Conservation (phyloP, 441 rosid species). For the Biscutella auriculata region DNA sequence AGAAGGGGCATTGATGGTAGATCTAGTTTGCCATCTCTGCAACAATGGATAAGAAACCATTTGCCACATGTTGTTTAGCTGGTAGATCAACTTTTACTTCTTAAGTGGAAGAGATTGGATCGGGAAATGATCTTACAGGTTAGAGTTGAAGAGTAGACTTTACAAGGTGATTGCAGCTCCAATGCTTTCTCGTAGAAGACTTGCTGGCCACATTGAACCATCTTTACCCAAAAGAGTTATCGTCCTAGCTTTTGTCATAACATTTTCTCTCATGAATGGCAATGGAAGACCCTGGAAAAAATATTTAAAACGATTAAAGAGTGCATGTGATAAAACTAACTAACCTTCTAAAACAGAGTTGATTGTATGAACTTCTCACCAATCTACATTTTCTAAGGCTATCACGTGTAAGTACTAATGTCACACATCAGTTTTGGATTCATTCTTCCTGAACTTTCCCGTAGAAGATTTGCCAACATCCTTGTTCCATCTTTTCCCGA, state of each 20-base stretch:
- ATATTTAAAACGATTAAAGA: not conserved
- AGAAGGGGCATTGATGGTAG: no score
- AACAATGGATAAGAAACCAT: no score
- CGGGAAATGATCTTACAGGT: no score
- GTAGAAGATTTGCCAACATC: not conserved
- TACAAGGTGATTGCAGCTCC: no score
- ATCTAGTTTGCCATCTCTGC: no score
- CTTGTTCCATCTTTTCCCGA: not conserved
- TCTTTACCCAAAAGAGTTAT: not conserved
- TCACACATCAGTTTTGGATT: not conserved
- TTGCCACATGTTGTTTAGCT: no score
- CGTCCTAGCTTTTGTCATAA: not conserved
- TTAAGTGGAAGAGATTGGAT: no score
- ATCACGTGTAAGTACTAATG: not conserved
- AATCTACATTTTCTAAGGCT: not conserved
- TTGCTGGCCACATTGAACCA: no score
- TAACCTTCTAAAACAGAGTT: not conserved
- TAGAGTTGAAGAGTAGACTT: no score
- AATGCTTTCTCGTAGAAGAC: no score
- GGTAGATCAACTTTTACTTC: no score
- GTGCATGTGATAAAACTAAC: not conserved
- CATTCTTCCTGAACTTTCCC: not conserved
- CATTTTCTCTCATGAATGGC: not conserved
- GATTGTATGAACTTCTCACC: not conserved
- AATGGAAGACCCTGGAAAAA: not conserved